These are phyloP conservation scores for Agrostemma githago DNA, from an alignment of 148 eudicot species.

Conservation along the genomic window DNA sequence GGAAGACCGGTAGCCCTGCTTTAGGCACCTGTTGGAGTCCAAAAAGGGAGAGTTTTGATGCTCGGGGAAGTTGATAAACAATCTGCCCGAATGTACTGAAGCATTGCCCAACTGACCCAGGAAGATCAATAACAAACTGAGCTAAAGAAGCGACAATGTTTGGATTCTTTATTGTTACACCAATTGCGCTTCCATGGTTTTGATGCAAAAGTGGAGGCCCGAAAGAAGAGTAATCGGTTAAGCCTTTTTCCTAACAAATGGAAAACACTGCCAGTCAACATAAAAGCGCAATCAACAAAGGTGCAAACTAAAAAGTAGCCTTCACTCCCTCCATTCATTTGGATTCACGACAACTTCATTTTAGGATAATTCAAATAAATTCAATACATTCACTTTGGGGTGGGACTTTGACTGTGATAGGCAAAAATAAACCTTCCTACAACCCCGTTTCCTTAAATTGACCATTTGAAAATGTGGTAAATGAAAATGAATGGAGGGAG, in stretches of 20 bases:
- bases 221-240: constrained; percentile 51
- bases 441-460: neutral
- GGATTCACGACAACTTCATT: neutral
- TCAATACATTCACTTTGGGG: neutral
- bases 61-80: constrained; percentile 49
- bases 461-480: neutral
- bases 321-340: neutral
- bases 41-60: constrained; percentile 61
- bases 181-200: constrained; percentile 59
- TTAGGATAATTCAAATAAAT: neutral
- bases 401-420: neutral
- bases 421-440: neutral
- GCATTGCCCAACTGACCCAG: constrained; percentile 39
- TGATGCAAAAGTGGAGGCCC: constrained; percentile 76
- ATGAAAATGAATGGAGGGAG: neutral
- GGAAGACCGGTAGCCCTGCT: constrained; percentile 29
- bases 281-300: neutral
- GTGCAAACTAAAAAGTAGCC: no score
- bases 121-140: constrained; percentile 53
- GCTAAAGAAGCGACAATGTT: constrained; percentile 59
- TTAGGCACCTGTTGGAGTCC: constrained; percentile 49
- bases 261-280: neutral
- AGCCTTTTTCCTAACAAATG: constrained; percentile 45
- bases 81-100: constrained; percentile 84
- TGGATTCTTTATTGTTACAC: constrained; percentile 48